These are phyloP conservation scores for Phytophthora pini DNA, from an alignment of 352 stramenopile genomes.

Conservation along the genomic window DNA sequence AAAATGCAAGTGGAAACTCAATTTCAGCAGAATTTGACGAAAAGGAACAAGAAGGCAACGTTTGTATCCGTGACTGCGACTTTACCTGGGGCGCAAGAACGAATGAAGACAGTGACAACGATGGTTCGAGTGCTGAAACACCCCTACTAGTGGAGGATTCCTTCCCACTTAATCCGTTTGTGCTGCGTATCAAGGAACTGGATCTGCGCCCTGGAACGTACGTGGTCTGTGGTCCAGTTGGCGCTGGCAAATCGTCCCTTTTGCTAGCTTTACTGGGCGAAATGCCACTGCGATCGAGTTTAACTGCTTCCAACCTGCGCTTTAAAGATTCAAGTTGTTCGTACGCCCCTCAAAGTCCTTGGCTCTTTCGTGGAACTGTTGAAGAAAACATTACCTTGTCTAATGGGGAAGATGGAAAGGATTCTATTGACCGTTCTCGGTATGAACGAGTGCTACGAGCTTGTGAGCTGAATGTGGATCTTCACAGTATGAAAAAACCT, in stretches of 20 bases:
- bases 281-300: constrained; percentile 70
- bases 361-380: constrained; percentile 72
- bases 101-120: neutral
- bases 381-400: constrained; percentile 72
- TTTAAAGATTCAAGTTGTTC: constrained; percentile 30
- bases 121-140: constrained; percentile 20
- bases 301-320: neutral
- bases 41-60: neutral
- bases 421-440: constrained; percentile 38
- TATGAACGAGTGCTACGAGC: constrained; percentile 64
- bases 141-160: constrained; percentile 26
- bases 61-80: constrained; percentile 31
- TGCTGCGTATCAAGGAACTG: constrained; percentile 55
- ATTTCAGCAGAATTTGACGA: too few relatives aligned
- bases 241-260: constrained; percentile 96
- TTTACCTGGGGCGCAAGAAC: constrained; percentile 31
- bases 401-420: constrained; percentile 19
- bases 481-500: constrained; percentile 39
- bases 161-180: constrained; percentile 32
- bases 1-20: neutral
- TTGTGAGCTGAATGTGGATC: constrained; percentile 80
- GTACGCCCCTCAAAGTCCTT: constrained; percentile 82
- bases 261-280: constrained; percentile 96
- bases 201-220: constrained; percentile 51
- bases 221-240: constrained; percentile 90